Base-by-base conservation (phyloP, 1,139 yeast species). In the Starmera stellimalicola region DNA sequence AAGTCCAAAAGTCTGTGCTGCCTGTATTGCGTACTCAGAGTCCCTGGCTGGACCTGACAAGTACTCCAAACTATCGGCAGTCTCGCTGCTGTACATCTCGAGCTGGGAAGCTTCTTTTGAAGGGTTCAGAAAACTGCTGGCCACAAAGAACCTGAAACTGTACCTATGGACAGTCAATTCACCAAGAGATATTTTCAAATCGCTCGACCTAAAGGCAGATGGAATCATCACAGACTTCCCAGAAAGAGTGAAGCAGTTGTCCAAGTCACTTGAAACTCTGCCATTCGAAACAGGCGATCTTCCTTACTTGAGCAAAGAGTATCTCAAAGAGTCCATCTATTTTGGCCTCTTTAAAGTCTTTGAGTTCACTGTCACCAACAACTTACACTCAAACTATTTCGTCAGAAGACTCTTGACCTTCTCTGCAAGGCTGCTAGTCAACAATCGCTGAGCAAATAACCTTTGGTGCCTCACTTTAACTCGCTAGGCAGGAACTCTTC, bases 81-180 rank as follows among this genome's bases (percentile, higher is more conserved):
- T 71, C 20, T 63, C 73, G 9, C 47, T 72, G 26, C 52, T 63
- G 31, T 58, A 55, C 33, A 50, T 62, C 20, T 52, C 68, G 3
- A 53, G 72, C 3, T 60, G 67, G 47, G 57, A 68, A 2, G 40
- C 50, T 2, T 63, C 62, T 11, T 74, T 72, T 29, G 51, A 55
- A 16, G 40, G 48, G 2, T 46, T 64, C 34, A 40, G 53, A 1
- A 60, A 62, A 4, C 55, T 67, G 16, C 45, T 63, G 16, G 38
- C 58, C 26, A 48, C 58, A 5, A 62, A 71, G 30, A 62, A 69
- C 35, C 54, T 80, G 36, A 65, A 68, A 33, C 60, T 84, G 12
- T 84, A 75, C 56, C 60, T 82, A 16, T 88, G 97, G 97, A 88
- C 97, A 1, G 67, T 85, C 29, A 88, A 88, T 53, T 48, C 42